Evolutionary conservation across 2,329 filamentous ascomycete species (phyloP).

Genomic region (Metarhizium sp.): DNA sequence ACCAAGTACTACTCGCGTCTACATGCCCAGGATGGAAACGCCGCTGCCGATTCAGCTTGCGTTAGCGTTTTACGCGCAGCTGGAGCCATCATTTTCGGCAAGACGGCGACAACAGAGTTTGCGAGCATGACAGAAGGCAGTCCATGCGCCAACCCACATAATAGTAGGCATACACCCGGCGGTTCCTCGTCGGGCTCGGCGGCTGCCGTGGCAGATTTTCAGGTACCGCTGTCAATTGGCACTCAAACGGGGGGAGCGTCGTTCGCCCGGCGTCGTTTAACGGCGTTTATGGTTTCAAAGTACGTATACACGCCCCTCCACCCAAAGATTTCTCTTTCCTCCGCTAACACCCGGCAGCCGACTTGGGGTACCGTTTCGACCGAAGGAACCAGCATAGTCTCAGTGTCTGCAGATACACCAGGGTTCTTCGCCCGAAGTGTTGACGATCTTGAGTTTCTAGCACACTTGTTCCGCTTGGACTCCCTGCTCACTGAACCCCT

Average conservation of each 20-base stretch:
- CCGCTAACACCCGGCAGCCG: slow-evolving; percentile 23
- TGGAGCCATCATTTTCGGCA: slow-evolving; percentile 45
- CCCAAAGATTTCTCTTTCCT: neutral
- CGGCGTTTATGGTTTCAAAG: slow-evolving; percentile 53
- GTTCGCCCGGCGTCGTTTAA: slow-evolving; percentile 58
- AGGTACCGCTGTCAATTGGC: slow-evolving; percentile 50
- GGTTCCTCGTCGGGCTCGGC: slow-evolving; percentile 60
- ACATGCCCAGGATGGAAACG: slow-evolving; percentile 32
- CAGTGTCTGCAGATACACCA: slow-evolving; percentile 50
- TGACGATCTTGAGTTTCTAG: slow-evolving; percentile 47
- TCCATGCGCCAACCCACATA: slow-evolving; percentile 54
- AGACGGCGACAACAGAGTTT: slow-evolving; percentile 53
- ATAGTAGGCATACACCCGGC: slow-evolving; percentile 53
- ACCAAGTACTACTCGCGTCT: slow-evolving; percentile 46
- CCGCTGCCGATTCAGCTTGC: slow-evolving; percentile 40
- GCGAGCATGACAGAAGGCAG: slow-evolving; percentile 47
- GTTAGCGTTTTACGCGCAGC: slow-evolving; percentile 41
- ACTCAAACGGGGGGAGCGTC: slow-evolving; percentile 59
- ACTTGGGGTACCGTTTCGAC: slow-evolving; percentile 55
- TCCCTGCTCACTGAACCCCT: slow-evolving; percentile 23
- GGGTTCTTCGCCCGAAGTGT: slow-evolving; percentile 50
- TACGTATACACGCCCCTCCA: slow-evolving; percentile 1
- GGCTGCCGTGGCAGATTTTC: slow-evolving; percentile 56
- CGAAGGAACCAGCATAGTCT: slow-evolving; percentile 52
- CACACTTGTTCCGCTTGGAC: slow-evolving; percentile 46